Base-by-base conservation (phyloP, 2,329 filamentous ascomycete species). In the Sclerotinia glacialis region DNA sequence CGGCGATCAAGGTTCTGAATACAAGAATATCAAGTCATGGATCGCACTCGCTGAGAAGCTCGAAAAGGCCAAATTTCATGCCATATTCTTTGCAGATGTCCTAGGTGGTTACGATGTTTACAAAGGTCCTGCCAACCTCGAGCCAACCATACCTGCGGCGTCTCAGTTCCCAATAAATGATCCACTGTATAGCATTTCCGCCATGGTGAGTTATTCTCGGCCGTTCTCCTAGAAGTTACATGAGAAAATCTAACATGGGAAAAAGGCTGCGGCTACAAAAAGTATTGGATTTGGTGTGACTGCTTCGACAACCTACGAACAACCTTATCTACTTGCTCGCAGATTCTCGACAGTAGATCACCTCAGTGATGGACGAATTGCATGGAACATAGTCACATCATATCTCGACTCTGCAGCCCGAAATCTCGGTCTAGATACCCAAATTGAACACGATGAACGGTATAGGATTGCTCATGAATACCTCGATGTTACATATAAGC, bases 81-180 rank as follows among this genome's bases (percentile, higher is more conserved):
- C 85, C 14, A 86, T 89, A 46, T 89, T 89, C 75, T 86, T 89
- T 63, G 87, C 87, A 0, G 87, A 89, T 73, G 86, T 89, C 0
- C 80, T 90, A 1, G 86, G 85, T 4, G 86, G 86, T 7, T 90
- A 90, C 73, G 88, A 91, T 78, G 86, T 90, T 5, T 91, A 89
- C 77, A 85, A 86, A 67, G 83, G 86, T 0, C 85, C 85, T 0
- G 77, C 79, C 5, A 87, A 85, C 68, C 79, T 90, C 3, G 81
- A 83, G 3, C 83, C 87, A 0, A 85, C 86, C 0, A 83, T 89
- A 59, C 75, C 81, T 0, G 85, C 86, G 0, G 88, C 86, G 1
- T 86, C 87, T 0, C 88, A 91, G 75, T 90, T 86, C 83, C 88
- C 88, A 0, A 85, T 90, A n/a, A 89, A 89, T 68, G 88, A 91